Evolutionary conservation across 208 protist genomes (phyloP), one percentile per base, ranked within the genome.

Genomic region (Lotmaria passim): DNA sequence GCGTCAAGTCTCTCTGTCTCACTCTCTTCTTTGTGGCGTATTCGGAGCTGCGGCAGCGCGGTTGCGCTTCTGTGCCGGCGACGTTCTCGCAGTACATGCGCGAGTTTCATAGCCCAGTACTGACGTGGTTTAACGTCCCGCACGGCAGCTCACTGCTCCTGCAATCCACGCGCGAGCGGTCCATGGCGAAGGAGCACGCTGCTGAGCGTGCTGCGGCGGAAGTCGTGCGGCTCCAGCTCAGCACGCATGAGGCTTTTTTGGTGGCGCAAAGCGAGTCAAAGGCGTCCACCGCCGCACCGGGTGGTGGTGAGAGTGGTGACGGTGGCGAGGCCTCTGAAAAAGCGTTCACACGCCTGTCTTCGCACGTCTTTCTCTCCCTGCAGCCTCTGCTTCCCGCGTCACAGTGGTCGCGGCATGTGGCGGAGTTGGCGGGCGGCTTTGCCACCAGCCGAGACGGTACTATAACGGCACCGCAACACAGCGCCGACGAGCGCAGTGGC

Each of bases 1-100:
- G 65, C 64, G 62, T 93, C 33, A 93, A 93, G 68, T 88, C 83
- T 7, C 47, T 90, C 23, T 81, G 73, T 11, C 69, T 96, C 12
- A 85, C 80, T 56, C 50, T 96, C 14, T 59, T 93, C 41, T 86
- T 93, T 61, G 81, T 94, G 14, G 85, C 87, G 6, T 90, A 93
- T 64, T 48, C 79, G 26, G 91, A 96, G 61, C 80, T 96, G 33
- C 82, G 76, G 38, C 87, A 90, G 62, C 87, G 91, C 19, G 48
- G 75, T 4, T 39, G 7, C 3, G 56, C 83, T 1, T 38, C 73
- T 15, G 8, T 70, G 30, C 69, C 58, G 34, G 17, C 3, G n/a
- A 60, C 58, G 33, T 94, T 96, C 69, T 72, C 79, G 1, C 38
- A 62, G 28, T 94, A 85, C 68, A 78, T 94, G 59, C 34, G 77